Base-by-base conservation (phyloP, 2,329 filamentous ascomycete genomes). In the Xenoacremonium recifei region DNA sequence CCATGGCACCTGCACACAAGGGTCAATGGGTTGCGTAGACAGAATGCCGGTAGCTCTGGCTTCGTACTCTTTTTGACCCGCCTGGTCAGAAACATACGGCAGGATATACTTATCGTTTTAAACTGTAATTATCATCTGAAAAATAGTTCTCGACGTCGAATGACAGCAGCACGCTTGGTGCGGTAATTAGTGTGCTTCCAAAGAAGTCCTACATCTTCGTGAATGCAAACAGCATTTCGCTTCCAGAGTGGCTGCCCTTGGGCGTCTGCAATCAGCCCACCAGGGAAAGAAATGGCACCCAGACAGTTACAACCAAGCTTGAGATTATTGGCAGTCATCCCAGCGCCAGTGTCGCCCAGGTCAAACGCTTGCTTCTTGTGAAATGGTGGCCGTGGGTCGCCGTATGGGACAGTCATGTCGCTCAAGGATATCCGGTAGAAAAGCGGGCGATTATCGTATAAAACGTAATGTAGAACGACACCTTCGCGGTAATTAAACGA, bases 131-230 rank as follows among this genome's bases (percentile, higher is more conserved):
- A 32, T 32, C 10, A 6, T 32, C 16, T 32, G 29, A 16, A 32
- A 6, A 10, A 32, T 15, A 32, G 29, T 15, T 32, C 29, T 32
- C 29, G 10, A 16, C 16, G 10, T 16, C 29, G 10, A 32, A 32
- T 15, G 16, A 32, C 29, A 32, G 16, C 10, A 32, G 29, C 15
- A 32, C 29, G 10, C 16, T 16, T 15, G 6, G 29, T 32, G 10
- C 29, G 10, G 29, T 32, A 32, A 32, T 32, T 32, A 15, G 9
- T 32, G 62, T 87, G 84, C 62, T 87, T 87, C 82, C 82, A 87
- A n/a, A 77, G 72, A 32, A 88, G 83, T 2, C 85, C 84, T 39
- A 79, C 76, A 52, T 88, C 84, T 60, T 88, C 84, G 54, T 88
- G 84, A 4, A 87, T 67, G 44, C 85, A 88, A 19, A 87, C 68